Evolutionary conservation across 352 stramenopile genomes (phyloP), one percentile per base, ranked within the genome.

Genomic region (Pythium sukuiense): DNA sequence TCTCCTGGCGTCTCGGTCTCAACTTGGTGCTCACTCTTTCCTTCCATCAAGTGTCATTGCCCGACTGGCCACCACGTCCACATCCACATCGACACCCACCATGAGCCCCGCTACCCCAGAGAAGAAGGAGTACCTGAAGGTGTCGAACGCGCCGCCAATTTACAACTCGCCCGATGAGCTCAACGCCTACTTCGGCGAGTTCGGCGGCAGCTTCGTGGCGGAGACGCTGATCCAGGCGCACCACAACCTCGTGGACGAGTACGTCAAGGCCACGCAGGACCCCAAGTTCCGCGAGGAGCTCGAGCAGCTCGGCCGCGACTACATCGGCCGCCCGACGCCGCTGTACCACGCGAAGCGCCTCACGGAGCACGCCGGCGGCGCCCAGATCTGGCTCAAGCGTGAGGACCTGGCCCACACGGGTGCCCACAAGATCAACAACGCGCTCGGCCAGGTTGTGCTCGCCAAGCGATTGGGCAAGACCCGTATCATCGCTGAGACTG

Each of bases 341-440:
- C 77, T 99, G 61, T 98, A 99, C 85, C 89, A 96, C 70, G 97
- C 97, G 32, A 94, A 98, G 69, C 91, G 96, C 29, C 81, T 99
- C n/a, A 99, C 96, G 0, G 87, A 96, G 63, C 79, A 97, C 59
- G 89, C 94, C 43, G 92, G 93, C 43, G 83, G 86, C 32, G 97
- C 96, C 26, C 95, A 97, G 65, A 99, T 99, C 75, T 99, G 96
- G 95, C 83, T 99, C 61, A 99, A 99, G 79, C 86, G 97, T 39
- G 97, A 99, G 75, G 97, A 99, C 76, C 81, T 99, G 50, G 93
- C 93, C 11, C 97, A 99, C 80, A 99, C 97, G 12, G 97, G 97
- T 52, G 96, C 97, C 6, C 97, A 99, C 90, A 99, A 99, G 76
- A 99, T 99, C 79, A 99, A 99, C 85, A 99, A 99, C 75, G 96